Base-by-base conservation (phyloP, 352 stramenopile genomes). In the Phytophthora cajani region DNA sequence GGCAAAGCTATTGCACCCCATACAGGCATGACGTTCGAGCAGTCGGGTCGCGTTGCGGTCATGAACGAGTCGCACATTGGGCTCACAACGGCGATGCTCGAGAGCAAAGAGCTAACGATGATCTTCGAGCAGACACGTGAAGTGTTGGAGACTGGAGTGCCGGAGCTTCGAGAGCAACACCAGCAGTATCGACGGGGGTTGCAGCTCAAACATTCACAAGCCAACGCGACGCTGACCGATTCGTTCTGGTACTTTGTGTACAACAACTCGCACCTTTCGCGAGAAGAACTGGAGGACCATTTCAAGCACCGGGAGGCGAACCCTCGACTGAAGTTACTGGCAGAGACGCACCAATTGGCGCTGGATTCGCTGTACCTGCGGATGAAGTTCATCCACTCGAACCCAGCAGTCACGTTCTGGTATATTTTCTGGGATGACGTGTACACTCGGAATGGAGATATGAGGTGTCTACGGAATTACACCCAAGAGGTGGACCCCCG, bases 231-330 rank as follows among this genome's bases (percentile, higher is more conserved):
- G 17, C 42, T 50, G 5, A 50, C 42, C n/a, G 42, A 25, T 50
- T 50, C 42, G n/a, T 50, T 50, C 42, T 50, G 42, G 42, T 50
- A 50, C 6, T 50, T 50, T 50, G 42, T 50, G 16, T 50, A 50
- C 42, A 50, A 50, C 42, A 23, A 50, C 9, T 50, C 42, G 0
- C 42, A 50, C n/a, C 42, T 50, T 23, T 50, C 42, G 1, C 16
- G 42, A 25, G 42, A 50, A 23, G 12, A 50, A n/a, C 42, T 50
- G 5, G 42, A 50, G 5, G 3, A 50, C 42, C 42, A 50, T n/a
- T 50, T 50, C 42, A 50, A 50, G 42, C n/a, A 23, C 11, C 42
- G 42, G 9, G 42, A 50, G 10, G 11, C 42, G 4, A 50, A 50
- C 17, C 42, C 42, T 50, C 42, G 42, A 14, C 42, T 50, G 16